phyloP scores from a whole-genome alignment of 2,329 filamentous ascomycete genomes.

The Falciphora oryzae region DNA sequence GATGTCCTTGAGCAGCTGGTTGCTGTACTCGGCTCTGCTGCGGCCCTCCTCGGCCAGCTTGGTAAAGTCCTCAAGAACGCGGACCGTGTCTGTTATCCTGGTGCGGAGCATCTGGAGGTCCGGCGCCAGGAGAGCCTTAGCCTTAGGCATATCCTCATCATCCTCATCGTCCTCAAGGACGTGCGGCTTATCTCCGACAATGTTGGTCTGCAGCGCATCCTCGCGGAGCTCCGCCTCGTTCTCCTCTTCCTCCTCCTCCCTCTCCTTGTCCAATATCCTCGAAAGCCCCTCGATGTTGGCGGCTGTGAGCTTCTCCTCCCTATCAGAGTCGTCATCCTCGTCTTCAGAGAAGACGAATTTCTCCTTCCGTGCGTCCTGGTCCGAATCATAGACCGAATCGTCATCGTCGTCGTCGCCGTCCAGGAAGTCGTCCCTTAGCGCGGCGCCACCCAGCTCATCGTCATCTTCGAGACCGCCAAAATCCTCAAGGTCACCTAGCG shows the following conservation, averaged over 20 bases:
- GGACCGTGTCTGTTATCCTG: slow-evolving; percentile 87
- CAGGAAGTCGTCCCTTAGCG: slow-evolving; percentile 54
- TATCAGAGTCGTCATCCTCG: slow-evolving; percentile 84
- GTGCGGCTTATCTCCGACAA: slow-evolving; percentile 67
- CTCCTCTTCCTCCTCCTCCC: slow-evolving; percentile 72
- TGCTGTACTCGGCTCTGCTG: slow-evolving; percentile 82
- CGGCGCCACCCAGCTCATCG: slow-evolving; percentile 32
- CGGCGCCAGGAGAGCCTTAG: slow-evolving; percentile 66
- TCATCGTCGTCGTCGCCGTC: slow-evolving; percentile 52
- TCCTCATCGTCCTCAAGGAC: slow-evolving; percentile 54
- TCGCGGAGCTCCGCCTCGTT: slow-evolving; percentile 83
- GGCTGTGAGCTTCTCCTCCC: slow-evolving; percentile 84
- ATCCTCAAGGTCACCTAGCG: slow-evolving; percentile 36
- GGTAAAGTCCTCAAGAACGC: slow-evolving; percentile 83
- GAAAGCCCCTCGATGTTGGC: slow-evolving; percentile 95
- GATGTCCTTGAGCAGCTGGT: slow-evolving; percentile 82
- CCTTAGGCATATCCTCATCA: slow-evolving; percentile 53
- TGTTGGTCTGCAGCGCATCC: slow-evolving; percentile 86
- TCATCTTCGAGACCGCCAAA: slow-evolving; percentile 34
- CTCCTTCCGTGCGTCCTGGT: slow-evolving; percentile 50
- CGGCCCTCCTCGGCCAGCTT: slow-evolving; percentile 74
- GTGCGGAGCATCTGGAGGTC: slow-evolving; percentile 85
- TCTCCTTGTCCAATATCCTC: slow-evolving; percentile 72
- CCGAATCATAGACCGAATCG: slow-evolving; percentile 65
- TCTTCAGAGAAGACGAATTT: slow-evolving; percentile 90